A percentile compares a stretch with the other conserved stretches of the same genome.
These are phyloP conservation scores for Paramecium pentaurelia DNA, from an alignment of 73 alveolate species.

Conservation along the genomic window DNA sequence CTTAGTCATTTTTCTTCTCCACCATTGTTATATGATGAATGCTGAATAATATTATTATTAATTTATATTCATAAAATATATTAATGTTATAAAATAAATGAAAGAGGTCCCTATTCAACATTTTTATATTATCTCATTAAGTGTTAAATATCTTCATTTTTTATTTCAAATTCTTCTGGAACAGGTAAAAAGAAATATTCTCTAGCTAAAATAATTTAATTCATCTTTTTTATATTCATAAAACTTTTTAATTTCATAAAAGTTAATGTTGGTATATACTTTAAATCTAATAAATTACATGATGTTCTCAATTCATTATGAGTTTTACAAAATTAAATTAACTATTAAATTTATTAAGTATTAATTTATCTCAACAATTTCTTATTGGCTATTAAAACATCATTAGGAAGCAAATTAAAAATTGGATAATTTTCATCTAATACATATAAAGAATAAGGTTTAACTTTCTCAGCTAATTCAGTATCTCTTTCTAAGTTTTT, in stretches of 20 bases:
- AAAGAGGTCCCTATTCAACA: background rate
- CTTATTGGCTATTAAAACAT: background rate
- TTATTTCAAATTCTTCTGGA: background rate
- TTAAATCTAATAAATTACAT: background rate
- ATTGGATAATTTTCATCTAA: background rate
- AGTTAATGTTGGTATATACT: background rate
- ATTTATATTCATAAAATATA: conserved; percentile 1
- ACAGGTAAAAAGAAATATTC: background rate
- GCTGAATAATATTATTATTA: background rate
- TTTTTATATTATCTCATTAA: background rate
- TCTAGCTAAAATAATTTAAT: background rate
- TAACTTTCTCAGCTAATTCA: background rate
- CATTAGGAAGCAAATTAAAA: conserved; percentile 5
- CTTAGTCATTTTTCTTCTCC: background rate
- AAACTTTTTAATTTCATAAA: background rate
- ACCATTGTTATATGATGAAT: background rate
- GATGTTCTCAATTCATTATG: conserved; percentile 3
- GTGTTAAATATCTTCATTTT: background rate
- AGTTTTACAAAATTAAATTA: background rate
- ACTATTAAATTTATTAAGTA: background rate
- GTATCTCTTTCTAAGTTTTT: background rate
- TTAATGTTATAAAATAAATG: background rate
- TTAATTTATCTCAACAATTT: background rate
- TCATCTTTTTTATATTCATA: background rate
- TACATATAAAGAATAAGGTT: background rate